Conservation (phyloP, 768 basidiomycete genomes). For the Boletus barrowsii region DNA sequence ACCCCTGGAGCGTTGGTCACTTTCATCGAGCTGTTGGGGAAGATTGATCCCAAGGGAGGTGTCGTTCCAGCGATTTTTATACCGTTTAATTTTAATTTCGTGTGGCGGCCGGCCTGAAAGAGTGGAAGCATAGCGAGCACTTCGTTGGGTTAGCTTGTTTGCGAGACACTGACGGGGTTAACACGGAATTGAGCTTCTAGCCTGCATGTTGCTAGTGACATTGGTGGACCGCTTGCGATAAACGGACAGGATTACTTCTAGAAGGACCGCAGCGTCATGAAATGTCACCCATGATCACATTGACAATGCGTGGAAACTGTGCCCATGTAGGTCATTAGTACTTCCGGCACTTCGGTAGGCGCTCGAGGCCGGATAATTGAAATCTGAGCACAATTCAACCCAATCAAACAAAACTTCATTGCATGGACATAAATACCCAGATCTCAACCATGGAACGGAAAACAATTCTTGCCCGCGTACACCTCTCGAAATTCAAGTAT, state of each 20-base stretch:
- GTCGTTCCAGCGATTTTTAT: slow-evolving; percentile 4
- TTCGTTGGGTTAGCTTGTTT: background rate
- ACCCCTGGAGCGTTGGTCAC: background rate
- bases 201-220: background rate
- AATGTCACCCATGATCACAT: too few species aligned
- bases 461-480: too few species aligned
- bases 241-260: too few species aligned
- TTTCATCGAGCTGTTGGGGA: background rate
- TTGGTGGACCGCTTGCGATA: background rate
- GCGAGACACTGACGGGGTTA: background rate
- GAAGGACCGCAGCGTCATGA: background rate
- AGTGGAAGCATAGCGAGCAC: background rate
- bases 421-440: background rate
- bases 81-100: background rate
- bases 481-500: background rate
- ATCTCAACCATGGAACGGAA: background rate
- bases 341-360: background rate
- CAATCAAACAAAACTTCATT: background rate
- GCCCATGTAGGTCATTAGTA: background rate
- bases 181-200: background rate
- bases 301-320: background rate
- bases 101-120: background rate
- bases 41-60: background rate
- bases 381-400: background rate
- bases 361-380: too few species aligned